Conservation (phyloP, 495 filamentous ascomycete genomes). For the Neurospora africana region DNA sequence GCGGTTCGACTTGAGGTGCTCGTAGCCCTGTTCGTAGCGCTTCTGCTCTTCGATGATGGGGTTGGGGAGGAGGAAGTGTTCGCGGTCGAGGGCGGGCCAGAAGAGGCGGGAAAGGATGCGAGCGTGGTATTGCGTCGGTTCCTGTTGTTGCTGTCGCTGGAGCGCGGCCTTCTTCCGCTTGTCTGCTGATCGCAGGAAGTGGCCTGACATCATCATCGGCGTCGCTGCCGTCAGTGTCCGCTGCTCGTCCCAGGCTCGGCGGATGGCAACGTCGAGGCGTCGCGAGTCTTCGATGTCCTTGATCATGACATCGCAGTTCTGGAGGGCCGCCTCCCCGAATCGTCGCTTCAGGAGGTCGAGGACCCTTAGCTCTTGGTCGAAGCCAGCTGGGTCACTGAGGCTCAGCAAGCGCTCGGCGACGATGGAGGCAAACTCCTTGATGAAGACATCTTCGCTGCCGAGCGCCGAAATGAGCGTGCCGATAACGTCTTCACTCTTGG, state of each 20-base stretch:
- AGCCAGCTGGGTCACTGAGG: slow-evolving; percentile 45
- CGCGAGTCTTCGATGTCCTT: slow-evolving; percentile 83
- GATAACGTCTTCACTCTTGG: slow-evolving; percentile 86
- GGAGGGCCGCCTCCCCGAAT: slow-evolving; percentile 74
- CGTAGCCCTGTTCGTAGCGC: slow-evolving; percentile 67
- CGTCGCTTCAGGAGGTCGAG: slow-evolving; percentile 80
- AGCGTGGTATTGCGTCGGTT: slow-evolving; percentile 43
- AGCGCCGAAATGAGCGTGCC: slow-evolving; percentile 79
- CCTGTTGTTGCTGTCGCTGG: background rate
- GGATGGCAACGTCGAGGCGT: slow-evolving; percentile 55
- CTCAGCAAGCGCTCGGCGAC: slow-evolving; percentile 72
- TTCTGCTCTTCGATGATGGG: slow-evolving; percentile 53
- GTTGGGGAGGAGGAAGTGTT: slow-evolving; percentile 60
- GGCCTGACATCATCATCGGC: slow-evolving; percentile 21
- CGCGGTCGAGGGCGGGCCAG: slow-evolving; percentile 78
- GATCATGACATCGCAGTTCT: slow-evolving; percentile 94
- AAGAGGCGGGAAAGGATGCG: slow-evolving; percentile 88
- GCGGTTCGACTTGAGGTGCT: slow-evolving; percentile 63
- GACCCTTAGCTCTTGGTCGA: slow-evolving; percentile 64
- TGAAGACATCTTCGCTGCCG: slow-evolving; percentile 78
- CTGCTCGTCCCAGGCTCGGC: slow-evolving; percentile 19
- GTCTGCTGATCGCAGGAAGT: background rate
- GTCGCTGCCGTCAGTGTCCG: background rate
- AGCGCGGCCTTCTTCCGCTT: background rate
- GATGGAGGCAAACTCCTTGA: slow-evolving; percentile 82